A percentile compares a stretch with the other conserved stretches of the same genome.
phyloP scores from a whole-genome alignment of 768 basidiomycete genomes.

The Galerina marginata region DNA sequence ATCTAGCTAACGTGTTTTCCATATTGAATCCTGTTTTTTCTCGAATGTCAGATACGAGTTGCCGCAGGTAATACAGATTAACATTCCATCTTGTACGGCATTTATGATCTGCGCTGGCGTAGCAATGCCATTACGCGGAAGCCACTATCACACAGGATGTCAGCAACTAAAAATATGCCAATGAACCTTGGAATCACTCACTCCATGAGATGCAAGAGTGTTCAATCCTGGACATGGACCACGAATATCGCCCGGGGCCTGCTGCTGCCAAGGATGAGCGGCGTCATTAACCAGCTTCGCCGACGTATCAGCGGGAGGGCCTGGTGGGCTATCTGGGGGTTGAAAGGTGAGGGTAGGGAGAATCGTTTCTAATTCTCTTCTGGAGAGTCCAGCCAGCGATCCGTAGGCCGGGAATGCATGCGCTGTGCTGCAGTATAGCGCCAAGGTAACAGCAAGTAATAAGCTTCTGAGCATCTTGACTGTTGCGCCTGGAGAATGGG shows the following conservation, averaged over 20 bases:
- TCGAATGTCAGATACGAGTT: neutral
- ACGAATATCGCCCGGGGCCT: constrained; percentile 23
- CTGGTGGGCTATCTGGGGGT: constrained; percentile 19
- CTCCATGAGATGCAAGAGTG: constrained; percentile 31
- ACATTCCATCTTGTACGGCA: constrained; percentile 23
- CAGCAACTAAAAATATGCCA: neutral
- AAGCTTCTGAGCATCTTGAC: constrained; percentile 8
- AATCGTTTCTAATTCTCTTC: constrained; percentile 18
- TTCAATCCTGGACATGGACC: constrained; percentile 32
- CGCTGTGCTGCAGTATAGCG: neutral
- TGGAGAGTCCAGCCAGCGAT: constrained; percentile 19
- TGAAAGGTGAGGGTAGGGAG: constrained; percentile 16
- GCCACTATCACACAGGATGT: constrained; percentile 16
- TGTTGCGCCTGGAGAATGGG: neutral
- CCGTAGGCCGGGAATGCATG: constrained; percentile 16
- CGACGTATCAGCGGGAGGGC: constrained; percentile 24
- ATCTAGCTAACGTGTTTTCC: constrained; percentile 26
- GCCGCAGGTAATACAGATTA: neutral
- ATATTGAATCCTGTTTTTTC: constrained; percentile 25
- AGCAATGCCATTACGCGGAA: constrained; percentile 22
- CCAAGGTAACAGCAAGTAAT: constrained; percentile 4
- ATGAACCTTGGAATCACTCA: constrained; percentile 6
- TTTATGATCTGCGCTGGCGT: constrained; percentile 23
- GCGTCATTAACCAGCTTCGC: constrained; percentile 30
- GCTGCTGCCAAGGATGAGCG: constrained; percentile 28